Percentiles rank a stretch among this genome's conserved stretches.
These are phyloP conservation scores for Copromyces sp. DNA, from an alignment of 495 filamentous ascomycete genomes.

Conservation along the genomic window DNA sequence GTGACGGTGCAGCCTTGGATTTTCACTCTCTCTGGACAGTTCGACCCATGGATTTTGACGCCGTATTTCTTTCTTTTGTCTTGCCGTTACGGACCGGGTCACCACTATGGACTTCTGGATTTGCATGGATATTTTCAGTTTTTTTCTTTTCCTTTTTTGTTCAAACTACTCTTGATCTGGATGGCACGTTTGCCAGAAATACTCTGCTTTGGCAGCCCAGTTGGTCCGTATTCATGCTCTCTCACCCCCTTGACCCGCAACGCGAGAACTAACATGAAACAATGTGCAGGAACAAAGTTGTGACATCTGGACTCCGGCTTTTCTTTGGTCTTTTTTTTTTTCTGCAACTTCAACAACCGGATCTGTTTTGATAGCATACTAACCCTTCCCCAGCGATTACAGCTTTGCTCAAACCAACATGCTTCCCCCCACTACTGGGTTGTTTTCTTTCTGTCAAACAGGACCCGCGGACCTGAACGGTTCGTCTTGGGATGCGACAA, in stretches of 20 bases:
- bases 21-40: not conserved
- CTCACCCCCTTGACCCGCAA: not conserved
- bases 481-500: conserved; percentile 41
- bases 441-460: conserved; percentile 46
- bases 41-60: not conserved
- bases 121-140: conserved; percentile 24
- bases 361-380: conserved; percentile 38
- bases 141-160: conserved; percentile 11
- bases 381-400: conserved; percentile 41
- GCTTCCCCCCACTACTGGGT: conserved; percentile 36
- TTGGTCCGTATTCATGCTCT: conserved; percentile 12
- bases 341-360: conserved; percentile 7
- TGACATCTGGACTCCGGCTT: conserved; percentile 28
- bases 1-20: not conserved
- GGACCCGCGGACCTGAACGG: conserved; percentile 40
- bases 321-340: conserved; percentile 24
- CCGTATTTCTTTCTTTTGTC: not conserved
- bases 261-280: conserved; percentile 19
- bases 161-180: conserved; percentile 1
- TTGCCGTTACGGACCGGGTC: not conserved
- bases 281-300: conserved; percentile 39
- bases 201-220: conserved; percentile 7
- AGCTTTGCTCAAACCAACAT: conserved; percentile 39
- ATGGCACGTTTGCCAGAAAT: not conserved
- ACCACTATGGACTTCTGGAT: not conserved